Percentiles rank a stretch among this genome's conserved stretches.
Conservation (phyloP, 179 eudicot species). For the Silene vulgaris region DNA sequence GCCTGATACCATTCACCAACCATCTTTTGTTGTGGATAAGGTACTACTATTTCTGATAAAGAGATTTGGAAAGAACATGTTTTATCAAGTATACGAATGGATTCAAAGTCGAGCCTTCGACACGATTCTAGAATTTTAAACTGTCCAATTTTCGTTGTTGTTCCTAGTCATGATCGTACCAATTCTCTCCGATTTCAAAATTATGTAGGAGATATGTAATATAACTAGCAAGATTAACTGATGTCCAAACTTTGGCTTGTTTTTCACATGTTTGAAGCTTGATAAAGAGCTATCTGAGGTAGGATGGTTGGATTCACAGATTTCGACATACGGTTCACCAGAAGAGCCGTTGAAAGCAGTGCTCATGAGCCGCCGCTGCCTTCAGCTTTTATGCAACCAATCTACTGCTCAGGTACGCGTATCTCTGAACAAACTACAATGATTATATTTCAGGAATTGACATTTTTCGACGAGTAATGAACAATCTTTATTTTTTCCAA, state of each 20-base stretch:
- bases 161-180: too few relatives aligned
- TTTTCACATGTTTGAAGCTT: conserved; percentile 1
- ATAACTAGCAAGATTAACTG: background rate
- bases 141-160: too few relatives aligned
- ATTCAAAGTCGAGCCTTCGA: too few relatives aligned
- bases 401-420: conserved; percentile 34
- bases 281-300: conserved; percentile 22
- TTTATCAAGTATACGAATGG: too few relatives aligned
- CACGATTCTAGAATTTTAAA: too few relatives aligned
- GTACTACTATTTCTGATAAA: conserved; percentile 19
- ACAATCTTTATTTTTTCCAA: too few relatives aligned
- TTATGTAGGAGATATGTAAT: too few relatives aligned
- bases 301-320: conserved; percentile 31
- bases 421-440: background rate
- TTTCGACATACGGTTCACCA: conserved; percentile 26
- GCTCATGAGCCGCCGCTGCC: conserved; percentile 24
- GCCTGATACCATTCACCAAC: conserved; percentile 32
- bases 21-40: conserved; percentile 43
- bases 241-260: background rate
- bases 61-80: too few relatives aligned
- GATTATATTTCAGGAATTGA: background rate
- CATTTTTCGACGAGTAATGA: too few relatives aligned
- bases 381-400: conserved; percentile 21
- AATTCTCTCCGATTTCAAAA: too few relatives aligned
- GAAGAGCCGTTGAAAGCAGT: conserved; percentile 24